Percentiles rank a stretch among this genome's conserved stretches.
Evolutionary conservation across 1,139 yeast species (phyloP).

Genomic region (Lodderomyces orthopsilosis): DNA sequence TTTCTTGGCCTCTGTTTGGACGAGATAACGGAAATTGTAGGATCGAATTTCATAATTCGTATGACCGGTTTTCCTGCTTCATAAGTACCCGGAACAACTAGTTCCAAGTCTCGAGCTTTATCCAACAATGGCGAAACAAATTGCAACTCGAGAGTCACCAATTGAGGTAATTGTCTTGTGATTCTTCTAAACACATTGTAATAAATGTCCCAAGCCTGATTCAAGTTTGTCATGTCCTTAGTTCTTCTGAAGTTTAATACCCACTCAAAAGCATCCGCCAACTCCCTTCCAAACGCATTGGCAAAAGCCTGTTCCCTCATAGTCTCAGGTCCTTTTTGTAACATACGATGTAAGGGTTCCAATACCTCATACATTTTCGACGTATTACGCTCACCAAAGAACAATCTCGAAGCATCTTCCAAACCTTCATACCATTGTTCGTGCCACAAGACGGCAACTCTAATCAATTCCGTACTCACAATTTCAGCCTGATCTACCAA

Average conservation of each 20-base stretch:
- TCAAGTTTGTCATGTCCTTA: slow-evolving; percentile 81
- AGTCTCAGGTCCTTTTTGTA: slow-evolving; percentile 88
- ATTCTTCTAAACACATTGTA: slow-evolving; percentile 91
- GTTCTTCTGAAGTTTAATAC: slow-evolving; percentile 80
- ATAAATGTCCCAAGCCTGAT: slow-evolving; percentile 97
- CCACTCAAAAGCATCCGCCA: slow-evolving; percentile 94
- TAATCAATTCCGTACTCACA: slow-evolving; percentile 88
- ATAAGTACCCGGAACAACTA: slow-evolving; percentile 95
- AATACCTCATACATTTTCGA: slow-evolving; percentile 91
- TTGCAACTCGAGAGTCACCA: slow-evolving; percentile 83
- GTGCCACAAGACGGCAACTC: slow-evolving; percentile 96
- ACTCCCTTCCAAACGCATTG: slow-evolving; percentile 89
- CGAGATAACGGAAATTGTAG: slow-evolving; percentile 82
- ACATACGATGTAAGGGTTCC: slow-evolving; percentile 82
- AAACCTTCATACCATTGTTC: slow-evolving; percentile 98
- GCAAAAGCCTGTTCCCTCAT: slow-evolving; percentile 90
- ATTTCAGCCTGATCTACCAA: slow-evolving; percentile 91
- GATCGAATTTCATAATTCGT: slow-evolving; percentile 72
- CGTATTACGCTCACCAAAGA: slow-evolving; percentile 91
- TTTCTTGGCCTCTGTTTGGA: slow-evolving; percentile 96
- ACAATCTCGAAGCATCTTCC: slow-evolving; percentile 92
- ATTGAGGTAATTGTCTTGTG: slow-evolving; percentile 82
- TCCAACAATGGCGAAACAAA: slow-evolving; percentile 90
- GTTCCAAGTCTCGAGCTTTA: slow-evolving; percentile 72
- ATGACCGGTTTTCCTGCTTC: slow-evolving; percentile 79